Base-by-base conservation (phyloP, 163 green algal genomes). In the Chloromonas sp. region DNA sequence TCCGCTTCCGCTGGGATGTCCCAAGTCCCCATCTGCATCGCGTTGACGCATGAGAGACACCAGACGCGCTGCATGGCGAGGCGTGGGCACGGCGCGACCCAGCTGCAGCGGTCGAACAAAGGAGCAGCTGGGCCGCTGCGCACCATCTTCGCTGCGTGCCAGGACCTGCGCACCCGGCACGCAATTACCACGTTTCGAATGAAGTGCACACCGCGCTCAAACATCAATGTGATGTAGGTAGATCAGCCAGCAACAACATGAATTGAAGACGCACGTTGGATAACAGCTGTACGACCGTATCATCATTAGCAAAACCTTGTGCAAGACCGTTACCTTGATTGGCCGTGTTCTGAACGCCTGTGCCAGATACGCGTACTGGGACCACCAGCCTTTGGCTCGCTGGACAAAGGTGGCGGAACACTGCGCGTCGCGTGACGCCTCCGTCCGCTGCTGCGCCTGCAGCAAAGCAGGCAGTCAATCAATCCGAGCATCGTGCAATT, bases 41-140 rank as follows among this genome's bases (percentile, higher is more conserved):
- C 86, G 83, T 57, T 79, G 79, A 70, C 61, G 59, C 79, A 92
- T 81, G 86, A 92, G 86, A 60, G 74, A 81, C 2, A 92, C 87
- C 70, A 87, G 90, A 62, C 84, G 85, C n/a, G 85, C 85, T 11
- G 86, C 88, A 84, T 93, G 80, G 2, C 81, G 70, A 3, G 89
- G 85, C 57, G 77, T 90, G 15, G 85, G 77, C 70, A 93, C 80
- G 0, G 71, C 3, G 0, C 85, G 85, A 58, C 88, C 89, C 76
- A 91, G 83, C 82, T 91, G 87, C 82, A 92, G 87, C 82, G 89
- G 87, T 62, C 84, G 83, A 58, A 92, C 85, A 81, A 89, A 92
- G 60, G 71, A 84, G 85, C 87, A 91, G n/a, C 80, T 79, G 0
- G 87, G 85, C 62, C 85, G 84, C 86, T 90, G 89, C 70, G 85